Evolutionary conservation across 352 stramenopile genomes (phyloP), one percentile per base, ranked within the genome.

Genomic region (Globisporangium cystogenes): DNA sequence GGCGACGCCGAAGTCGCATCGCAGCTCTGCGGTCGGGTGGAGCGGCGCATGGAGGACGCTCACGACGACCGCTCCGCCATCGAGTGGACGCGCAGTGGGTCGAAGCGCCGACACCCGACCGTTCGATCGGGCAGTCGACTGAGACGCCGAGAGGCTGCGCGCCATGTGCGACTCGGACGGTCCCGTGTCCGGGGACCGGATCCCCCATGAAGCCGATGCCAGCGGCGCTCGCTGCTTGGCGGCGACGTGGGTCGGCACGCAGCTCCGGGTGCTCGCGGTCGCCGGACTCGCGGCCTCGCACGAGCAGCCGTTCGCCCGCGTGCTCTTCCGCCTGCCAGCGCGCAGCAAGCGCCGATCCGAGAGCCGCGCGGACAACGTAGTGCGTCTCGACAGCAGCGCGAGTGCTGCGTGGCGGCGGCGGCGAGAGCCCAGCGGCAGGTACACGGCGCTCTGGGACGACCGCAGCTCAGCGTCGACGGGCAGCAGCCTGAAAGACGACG

Each of bases 201-300:
- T 36, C 11, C 2, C 12, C 3, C 8, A 36, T 8, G 31, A 36
- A 15, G 11, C 0, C 10, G 31, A 36, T 11, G 31, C 12, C 31
- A 36, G 31, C 6, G 15, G 2, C 31, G 31, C 11, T 36, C 31
- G 31, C 31, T 36, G 31, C 15, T 48, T 26, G 7, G 35, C 26
- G 20, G n/a, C n/a, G 8, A 21, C 54, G 16, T 60, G 54, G 54
- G 54, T 60, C 7, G 59, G 68, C 5, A 73, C 57, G 15, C 65
- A 76, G 55, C 48, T 81, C 18, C 26, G 44, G 15, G 59, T 61
- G 20, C 44, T 70, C 35, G 71, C 65, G 15, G 63, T 68, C 27
- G 65, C 71, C 0, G 75, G 73, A 15, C 60, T 89, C 14, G 66
- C 66, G n/a, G 65, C 65, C 3, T 68, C 57, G 33, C 77, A 86